Base-by-base conservation (phyloP, 306 rosid genomes). In the Potentilla sterilis region DNA sequence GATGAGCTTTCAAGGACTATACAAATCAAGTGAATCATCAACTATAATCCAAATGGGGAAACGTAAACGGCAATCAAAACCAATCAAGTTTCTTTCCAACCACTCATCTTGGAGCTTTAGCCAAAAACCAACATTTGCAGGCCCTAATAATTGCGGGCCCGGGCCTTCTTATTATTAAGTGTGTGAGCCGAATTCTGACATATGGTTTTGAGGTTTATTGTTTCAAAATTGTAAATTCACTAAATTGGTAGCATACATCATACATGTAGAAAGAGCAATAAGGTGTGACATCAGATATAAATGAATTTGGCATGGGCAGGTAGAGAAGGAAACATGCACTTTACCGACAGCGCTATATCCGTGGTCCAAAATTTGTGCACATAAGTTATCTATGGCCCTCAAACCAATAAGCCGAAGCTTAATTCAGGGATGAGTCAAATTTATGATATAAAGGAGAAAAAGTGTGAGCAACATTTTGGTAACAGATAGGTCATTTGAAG, bases 1-100 rank as follows among this genome's bases (percentile, higher is more conserved):
- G 86, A 77, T 84, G 89, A 32, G 86, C 87, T 82, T 78, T 87
- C 85, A 95, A 77, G 49, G 83, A 75, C 98, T 95, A 81, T 43
- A 70, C 78, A 61, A 32, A 32, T 19, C 35, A 73, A 63, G 48
- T 22, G 40, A 13, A 75, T 43, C 24, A 61, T 21, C 73, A 54
- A 49, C 10, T 59, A 37, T n/a, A 21, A 41, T 9, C 51, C 37
- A 42, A 11, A 38, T 19, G 32, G 48, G 69, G 69, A 38, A 66
- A 40, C 34, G 35, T 42, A 67, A 9, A 38, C 11, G 4, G 40
- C 69, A 38, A 65, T 38, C 69, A 38, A 64, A 37, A 38, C 28
- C 4, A 65, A 65, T 65, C 69, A 38, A 64, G 15, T 8, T 35
- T 34, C 42, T 63, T 63, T 34, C 43, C 73, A 46, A 46, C 72